These are phyloP conservation scores for Paraconiothyrium sp. DNA, from an alignment of 2,329 filamentous ascomycete genomes.

Conservation along the genomic window DNA sequence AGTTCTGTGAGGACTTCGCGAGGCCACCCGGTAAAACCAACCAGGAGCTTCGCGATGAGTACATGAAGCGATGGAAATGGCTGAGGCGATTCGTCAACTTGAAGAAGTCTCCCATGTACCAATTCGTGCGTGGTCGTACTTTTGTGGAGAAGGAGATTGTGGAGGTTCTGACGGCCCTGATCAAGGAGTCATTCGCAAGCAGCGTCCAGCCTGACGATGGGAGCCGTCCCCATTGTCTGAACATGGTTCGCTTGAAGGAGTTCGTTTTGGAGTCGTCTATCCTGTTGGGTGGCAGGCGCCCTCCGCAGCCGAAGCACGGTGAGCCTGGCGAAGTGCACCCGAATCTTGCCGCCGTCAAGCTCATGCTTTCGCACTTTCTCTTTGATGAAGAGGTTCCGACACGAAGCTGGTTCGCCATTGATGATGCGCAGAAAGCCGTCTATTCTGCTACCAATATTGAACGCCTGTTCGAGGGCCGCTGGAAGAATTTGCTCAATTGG, in stretches of 20 bases:
- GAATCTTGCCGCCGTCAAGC: constrained; percentile 39
- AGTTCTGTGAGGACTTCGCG: constrained; percentile 57
- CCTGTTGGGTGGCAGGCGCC: constrained; percentile 36
- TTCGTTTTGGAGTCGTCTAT: constrained; percentile 44
- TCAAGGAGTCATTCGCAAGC: constrained; percentile 52
- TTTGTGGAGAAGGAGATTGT: constrained; percentile 47
- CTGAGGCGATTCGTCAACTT: constrained; percentile 30
- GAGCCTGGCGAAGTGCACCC: constrained; percentile 20
- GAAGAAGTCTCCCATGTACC: neutral
- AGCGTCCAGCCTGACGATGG: constrained; percentile 25
- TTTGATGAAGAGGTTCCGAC: constrained; percentile 29
- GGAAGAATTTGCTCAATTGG: constrained; percentile 54
- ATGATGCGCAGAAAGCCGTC: constrained; percentile 56
- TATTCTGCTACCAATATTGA: constrained; percentile 49
- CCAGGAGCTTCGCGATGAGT: constrained; percentile 26
- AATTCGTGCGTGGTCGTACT: constrained; percentile 31
- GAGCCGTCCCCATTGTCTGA: constrained; percentile 42
- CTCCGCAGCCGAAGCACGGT: constrained; percentile 16
- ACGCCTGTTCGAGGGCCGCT: constrained; percentile 54
- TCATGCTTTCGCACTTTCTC: constrained; percentile 46
- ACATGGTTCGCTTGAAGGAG: constrained; percentile 40
- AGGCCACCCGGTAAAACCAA: constrained; percentile 36
- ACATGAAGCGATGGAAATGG: constrained; percentile 41
- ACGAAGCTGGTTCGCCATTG: constrained; percentile 49
- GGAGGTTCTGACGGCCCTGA: constrained; percentile 52